Conservation (phyloP, 495 filamentous ascomycete species). For the Hypoxylon rickii region DNA sequence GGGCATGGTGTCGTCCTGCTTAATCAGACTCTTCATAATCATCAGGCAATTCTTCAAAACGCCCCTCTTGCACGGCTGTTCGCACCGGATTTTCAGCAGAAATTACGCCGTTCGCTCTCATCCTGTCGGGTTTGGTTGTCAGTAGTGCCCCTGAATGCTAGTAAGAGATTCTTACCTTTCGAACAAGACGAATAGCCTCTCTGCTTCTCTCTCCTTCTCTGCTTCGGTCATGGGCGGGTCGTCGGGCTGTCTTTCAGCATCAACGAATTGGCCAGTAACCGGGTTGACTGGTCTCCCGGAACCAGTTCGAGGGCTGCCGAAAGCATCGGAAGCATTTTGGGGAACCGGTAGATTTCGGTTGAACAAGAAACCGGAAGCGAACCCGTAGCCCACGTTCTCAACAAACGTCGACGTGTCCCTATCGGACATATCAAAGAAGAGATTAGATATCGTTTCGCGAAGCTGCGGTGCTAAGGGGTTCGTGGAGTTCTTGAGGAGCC, state of each 20-base stretch:
- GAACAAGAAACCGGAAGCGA: slow-evolving; percentile 86
- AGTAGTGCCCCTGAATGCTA: neutral
- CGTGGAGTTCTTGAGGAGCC: slow-evolving; percentile 78
- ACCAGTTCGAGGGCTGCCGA: slow-evolving; percentile 41
- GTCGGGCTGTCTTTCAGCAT: slow-evolving; percentile 63
- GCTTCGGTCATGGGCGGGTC: slow-evolving; percentile 80
- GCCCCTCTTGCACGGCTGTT: slow-evolving; percentile 73
- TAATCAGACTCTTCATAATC: slow-evolving; percentile 48
- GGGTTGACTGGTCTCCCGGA: slow-evolving; percentile 66
- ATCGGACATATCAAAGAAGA: slow-evolving; percentile 86
- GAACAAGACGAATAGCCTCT: slow-evolving; percentile 91
- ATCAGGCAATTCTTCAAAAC: slow-evolving; percentile 71
- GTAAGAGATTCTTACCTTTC: slow-evolving; percentile 65
- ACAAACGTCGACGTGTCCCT: slow-evolving; percentile 74
- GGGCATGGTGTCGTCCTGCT: neutral
- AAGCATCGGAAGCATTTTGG: slow-evolving; percentile 63
- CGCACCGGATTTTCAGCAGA: slow-evolving; percentile 84
- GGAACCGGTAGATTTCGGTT: slow-evolving; percentile 79
- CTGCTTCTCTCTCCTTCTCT: slow-evolving; percentile 92
- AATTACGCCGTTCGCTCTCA: slow-evolving; percentile 82
- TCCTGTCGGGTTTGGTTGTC: slow-evolving; percentile 55
- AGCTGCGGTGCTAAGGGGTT: slow-evolving; percentile 70
- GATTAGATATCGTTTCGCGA: slow-evolving; percentile 72
- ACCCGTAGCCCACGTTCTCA: slow-evolving; percentile 87
- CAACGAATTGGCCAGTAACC: slow-evolving; percentile 83